Percentiles rank a stretch among this genome's conserved stretches.
Conservation (phyloP, 2,329 filamentous ascomycete genomes). For the Delphinella strobiligena region DNA sequence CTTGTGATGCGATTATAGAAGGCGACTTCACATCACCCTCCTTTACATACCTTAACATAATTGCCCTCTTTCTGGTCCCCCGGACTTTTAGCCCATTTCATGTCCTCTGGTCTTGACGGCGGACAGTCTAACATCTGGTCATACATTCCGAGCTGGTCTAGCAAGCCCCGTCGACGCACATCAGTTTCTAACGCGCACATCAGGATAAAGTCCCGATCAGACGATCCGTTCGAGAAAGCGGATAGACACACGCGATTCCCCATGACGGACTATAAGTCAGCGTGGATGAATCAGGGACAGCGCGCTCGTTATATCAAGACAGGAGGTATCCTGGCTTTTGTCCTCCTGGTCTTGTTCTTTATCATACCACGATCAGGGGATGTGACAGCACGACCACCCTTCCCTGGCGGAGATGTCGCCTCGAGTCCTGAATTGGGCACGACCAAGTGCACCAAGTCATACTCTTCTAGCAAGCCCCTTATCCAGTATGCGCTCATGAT, state of each 20-base stretch:
- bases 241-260: conserved; percentile 26
- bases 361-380: conserved; percentile 30
- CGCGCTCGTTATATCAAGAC: conserved; percentile 50
- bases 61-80: neutral
- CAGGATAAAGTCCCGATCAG: conserved; percentile 25
- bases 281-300: conserved; percentile 51
- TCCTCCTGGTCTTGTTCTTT: conserved; percentile 46
- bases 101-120: conserved; percentile 44
- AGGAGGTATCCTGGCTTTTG: conserved; percentile 45
- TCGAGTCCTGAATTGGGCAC: conserved; percentile 51
- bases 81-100: conserved; percentile 21
- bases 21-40: too few relatives aligned
- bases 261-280: conserved; percentile 33
- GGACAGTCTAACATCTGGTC: conserved; percentile 40
- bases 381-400: conserved; percentile 11
- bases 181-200: conserved; percentile 30
- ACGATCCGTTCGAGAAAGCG: conserved; percentile 36
- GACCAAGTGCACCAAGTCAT: conserved; percentile 68
- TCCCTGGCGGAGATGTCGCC: conserved; percentile 29
- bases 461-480: conserved; percentile 78
- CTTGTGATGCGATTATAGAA: neutral
- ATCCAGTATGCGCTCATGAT: conserved; percentile 98
- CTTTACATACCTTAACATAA: too few relatives aligned
- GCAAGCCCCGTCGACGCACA: conserved; percentile 36
- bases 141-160: conserved; percentile 34